Conservation (phyloP, 441 rosid species). For the Aquilaria agallochum region DNA sequence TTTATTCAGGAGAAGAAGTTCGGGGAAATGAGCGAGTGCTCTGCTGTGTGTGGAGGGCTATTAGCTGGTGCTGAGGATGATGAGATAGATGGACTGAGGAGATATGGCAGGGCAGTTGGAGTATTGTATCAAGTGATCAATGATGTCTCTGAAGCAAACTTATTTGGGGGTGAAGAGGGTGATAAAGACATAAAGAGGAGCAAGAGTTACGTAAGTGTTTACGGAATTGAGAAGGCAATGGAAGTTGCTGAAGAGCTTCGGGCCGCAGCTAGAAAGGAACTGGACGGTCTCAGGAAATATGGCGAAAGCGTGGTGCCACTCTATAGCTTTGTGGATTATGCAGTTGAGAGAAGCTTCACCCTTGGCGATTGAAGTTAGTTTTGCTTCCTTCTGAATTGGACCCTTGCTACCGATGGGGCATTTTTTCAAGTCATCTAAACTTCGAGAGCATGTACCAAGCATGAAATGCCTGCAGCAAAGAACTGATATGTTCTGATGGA, state of each 20-base stretch:
- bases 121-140: conserved; percentile 76
- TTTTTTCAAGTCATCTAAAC: neutral
- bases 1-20: conserved; percentile 81
- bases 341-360: conserved; percentile 51
- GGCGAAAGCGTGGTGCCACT: conserved; percentile 59
- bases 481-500: too few species aligned
- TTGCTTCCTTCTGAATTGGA: neutral
- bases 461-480: too few species aligned
- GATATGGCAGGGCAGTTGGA: conserved; percentile 88
- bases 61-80: conserved; percentile 72
- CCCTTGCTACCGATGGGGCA: neutral
- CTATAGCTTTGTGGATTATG: conserved; percentile 79
- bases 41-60: conserved; percentile 88
- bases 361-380: conserved; percentile 23
- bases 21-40: conserved; percentile 86
- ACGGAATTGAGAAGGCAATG: conserved; percentile 60
- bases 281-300: conserved; percentile 57
- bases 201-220: conserved; percentile 46
- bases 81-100: conserved; percentile 58
- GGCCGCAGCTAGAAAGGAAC: conserved; percentile 54
- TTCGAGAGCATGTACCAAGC: too few species aligned
- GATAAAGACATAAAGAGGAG: conserved; percentile 34
- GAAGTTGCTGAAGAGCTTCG: conserved; percentile 66
- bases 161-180: conserved; percentile 6
- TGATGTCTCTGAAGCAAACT: conserved; percentile 45